Conservation (phyloP, 768 basidiomycete genomes). For the Erythrobasidium yunnanense region DNA sequence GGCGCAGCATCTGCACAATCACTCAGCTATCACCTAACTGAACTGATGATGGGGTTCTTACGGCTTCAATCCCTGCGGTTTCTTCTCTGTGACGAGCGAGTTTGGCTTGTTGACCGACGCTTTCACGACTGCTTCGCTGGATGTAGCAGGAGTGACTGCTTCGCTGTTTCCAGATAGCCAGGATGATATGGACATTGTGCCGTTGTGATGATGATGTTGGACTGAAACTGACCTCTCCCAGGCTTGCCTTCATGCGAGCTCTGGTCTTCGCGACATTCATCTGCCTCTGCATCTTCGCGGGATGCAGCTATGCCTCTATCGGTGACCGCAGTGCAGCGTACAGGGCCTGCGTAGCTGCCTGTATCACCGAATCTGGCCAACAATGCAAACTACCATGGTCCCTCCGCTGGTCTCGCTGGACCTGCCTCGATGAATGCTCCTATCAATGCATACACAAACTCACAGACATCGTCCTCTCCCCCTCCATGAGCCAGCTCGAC, state of each 20-base stretch:
- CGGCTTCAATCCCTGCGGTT: conserved; percentile 93
- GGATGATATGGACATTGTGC: conserved; percentile 16
- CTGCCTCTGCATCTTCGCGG: background rate
- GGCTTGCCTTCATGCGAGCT: too few relatives aligned
- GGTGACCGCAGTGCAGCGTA: background rate
- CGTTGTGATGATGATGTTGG: too few relatives aligned
- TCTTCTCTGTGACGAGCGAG: conserved; percentile 40
- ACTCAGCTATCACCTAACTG: background rate
- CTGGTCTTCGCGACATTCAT: background rate
- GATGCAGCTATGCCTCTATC: background rate
- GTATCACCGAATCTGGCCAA: background rate
- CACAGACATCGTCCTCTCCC: conserved; percentile 46
- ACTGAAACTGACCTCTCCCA: too few relatives aligned
- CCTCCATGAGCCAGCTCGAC: background rate
- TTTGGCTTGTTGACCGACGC: background rate
- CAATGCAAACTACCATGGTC: background rate
- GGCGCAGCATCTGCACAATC: conserved; percentile 67
- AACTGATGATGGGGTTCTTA: conserved; percentile 45
- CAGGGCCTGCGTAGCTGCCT: background rate
- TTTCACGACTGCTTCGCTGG: conserved; percentile 21
- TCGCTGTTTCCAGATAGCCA: background rate
- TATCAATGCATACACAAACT: conserved; percentile 69
- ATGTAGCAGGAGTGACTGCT: conserved; percentile 10
- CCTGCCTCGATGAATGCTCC: conserved; percentile 74
- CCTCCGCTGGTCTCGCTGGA: conserved; percentile 49